These are phyloP conservation scores for Lactarius deliciosus DNA, from an alignment of 768 basidiomycete species.

Conservation along the genomic window DNA sequence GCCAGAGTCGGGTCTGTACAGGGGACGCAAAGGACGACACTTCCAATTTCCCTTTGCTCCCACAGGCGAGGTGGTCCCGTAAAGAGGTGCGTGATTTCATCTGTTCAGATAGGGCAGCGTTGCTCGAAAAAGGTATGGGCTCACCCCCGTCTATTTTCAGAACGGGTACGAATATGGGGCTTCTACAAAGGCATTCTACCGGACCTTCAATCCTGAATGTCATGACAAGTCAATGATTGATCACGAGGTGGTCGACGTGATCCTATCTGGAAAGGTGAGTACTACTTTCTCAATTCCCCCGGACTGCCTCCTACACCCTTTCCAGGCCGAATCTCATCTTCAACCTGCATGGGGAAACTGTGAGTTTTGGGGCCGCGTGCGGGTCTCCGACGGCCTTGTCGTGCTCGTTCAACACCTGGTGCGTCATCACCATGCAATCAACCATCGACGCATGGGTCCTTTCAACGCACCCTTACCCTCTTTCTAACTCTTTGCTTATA, in stretches of 20 bases:
- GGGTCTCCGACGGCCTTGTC: slow-evolving; percentile 28
- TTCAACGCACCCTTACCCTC: neutral
- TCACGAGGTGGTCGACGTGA: slow-evolving; percentile 25
- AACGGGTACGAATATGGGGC: slow-evolving; percentile 1
- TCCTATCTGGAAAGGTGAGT: slow-evolving; percentile 26
- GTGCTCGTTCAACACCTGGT: slow-evolving; percentile 23
- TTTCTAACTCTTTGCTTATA: slow-evolving; percentile 8
- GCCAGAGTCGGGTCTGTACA: slow-evolving; percentile 2
- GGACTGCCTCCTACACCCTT: neutral
- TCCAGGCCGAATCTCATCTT: slow-evolving; percentile 17
- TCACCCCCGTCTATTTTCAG: neutral
- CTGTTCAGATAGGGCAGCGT: neutral
- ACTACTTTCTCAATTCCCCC: neutral
- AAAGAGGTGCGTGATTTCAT: slow-evolving; percentile 16
- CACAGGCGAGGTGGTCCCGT: slow-evolving; percentile 6
- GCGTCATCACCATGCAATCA: neutral
- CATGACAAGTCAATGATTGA: neutral
- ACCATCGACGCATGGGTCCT: neutral
- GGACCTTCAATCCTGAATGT: slow-evolving; percentile 13
- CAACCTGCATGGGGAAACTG: slow-evolving; percentile 22
- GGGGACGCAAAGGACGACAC: slow-evolving; percentile 8
- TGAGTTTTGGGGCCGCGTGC: slow-evolving; percentile 25
- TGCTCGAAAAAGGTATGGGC: neutral
- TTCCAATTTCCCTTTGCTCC: slow-evolving; percentile 3
- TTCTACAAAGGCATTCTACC: slow-evolving; percentile 20